phyloP scores from a whole-genome alignment of 768 basidiomycete genomes.

The Auriscalpium microsporum region DNA sequence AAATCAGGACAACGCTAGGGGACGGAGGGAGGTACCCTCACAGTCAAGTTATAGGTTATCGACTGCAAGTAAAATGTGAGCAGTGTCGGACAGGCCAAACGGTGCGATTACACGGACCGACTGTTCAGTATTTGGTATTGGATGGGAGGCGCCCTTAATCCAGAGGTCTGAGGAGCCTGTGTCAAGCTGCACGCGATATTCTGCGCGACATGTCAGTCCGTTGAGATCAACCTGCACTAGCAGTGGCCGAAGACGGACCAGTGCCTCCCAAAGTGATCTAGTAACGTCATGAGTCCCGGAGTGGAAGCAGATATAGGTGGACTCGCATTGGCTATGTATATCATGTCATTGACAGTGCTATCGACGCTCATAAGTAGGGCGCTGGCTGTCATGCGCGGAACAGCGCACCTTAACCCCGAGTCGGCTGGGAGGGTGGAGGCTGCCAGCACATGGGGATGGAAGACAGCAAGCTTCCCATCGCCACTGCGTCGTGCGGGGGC shows the following conservation, averaged over 20 bases:
- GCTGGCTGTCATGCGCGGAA: not conserved
- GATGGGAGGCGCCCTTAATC: conserved; percentile 40
- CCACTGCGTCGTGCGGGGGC: conserved; percentile 31
- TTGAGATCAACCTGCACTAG: not conserved
- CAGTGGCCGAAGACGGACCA: conserved; percentile 31
- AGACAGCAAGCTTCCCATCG: conserved; percentile 13
- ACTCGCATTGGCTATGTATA: conserved; percentile 73
- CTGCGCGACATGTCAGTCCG: conserved; percentile 27
- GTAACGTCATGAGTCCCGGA: not conserved
- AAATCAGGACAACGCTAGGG: not conserved
- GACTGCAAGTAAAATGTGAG: conserved; percentile 14
- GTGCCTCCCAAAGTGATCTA: conserved; percentile 61
- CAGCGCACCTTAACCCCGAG: conserved; percentile 35
- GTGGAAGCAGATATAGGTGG: not conserved
- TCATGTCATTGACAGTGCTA: conserved; percentile 67
- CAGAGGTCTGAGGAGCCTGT: conserved; percentile 83
- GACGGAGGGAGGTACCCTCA: not conserved
- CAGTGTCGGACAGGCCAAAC: conserved; percentile 5
- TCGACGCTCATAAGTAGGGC: not conserved
- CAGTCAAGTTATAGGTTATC: conserved; percentile 16
- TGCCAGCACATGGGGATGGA: conserved; percentile 14
- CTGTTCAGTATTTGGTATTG: conserved; percentile 39
- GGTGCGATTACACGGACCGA: conserved; percentile 33
- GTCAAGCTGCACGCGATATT: conserved; percentile 70
- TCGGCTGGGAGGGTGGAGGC: not conserved